Evolutionary conservation across 768 basidiomycete species (phyloP).

Genomic region (Suillus cothurnatus): DNA sequence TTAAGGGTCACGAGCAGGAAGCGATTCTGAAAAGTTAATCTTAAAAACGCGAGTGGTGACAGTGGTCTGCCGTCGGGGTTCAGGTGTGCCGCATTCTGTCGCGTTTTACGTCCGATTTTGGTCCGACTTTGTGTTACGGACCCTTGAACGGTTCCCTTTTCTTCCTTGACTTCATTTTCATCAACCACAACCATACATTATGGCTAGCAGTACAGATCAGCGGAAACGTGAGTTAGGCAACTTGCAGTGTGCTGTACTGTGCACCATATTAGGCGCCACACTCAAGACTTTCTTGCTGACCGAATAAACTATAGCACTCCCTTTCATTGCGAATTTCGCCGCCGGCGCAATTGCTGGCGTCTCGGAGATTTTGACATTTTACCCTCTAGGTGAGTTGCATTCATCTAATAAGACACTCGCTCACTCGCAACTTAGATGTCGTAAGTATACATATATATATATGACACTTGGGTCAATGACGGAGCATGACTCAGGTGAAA

Average conservation of each 20-base stretch:
- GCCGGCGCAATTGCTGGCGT: slow-evolving; percentile 97
- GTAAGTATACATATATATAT: slow-evolving; percentile 47
- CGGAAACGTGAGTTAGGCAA: slow-evolving; percentile 31
- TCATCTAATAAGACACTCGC: not conserved
- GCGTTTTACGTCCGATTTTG: slow-evolving; percentile 5
- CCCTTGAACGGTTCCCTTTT: not conserved
- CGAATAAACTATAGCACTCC: slow-evolving; percentile 57
- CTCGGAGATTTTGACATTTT: slow-evolving; percentile 82
- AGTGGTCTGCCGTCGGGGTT: too few relatives aligned
- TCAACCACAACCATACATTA: slow-evolving; percentile 12
- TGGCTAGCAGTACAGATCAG: slow-evolving; percentile 35
- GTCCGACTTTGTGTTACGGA: not conserved
- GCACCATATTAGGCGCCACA: not conserved
- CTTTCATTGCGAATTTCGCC: slow-evolving; percentile 86
- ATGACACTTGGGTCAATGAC: slow-evolving; percentile 3
- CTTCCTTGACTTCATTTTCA: not conserved
- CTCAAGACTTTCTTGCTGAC: slow-evolving; percentile 10
- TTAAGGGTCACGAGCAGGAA: not conserved
- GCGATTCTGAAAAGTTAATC: not conserved
- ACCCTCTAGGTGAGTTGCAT: slow-evolving; percentile 76
- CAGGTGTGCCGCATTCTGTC: not conserved
- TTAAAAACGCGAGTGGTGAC: not conserved
- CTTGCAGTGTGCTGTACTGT: not conserved
- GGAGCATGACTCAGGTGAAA: slow-evolving; percentile 68
- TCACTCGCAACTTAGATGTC: slow-evolving; percentile 67